Conservation (phyloP, 2,329 filamentous ascomycete genomes). For the Aspergillus sp. region DNA sequence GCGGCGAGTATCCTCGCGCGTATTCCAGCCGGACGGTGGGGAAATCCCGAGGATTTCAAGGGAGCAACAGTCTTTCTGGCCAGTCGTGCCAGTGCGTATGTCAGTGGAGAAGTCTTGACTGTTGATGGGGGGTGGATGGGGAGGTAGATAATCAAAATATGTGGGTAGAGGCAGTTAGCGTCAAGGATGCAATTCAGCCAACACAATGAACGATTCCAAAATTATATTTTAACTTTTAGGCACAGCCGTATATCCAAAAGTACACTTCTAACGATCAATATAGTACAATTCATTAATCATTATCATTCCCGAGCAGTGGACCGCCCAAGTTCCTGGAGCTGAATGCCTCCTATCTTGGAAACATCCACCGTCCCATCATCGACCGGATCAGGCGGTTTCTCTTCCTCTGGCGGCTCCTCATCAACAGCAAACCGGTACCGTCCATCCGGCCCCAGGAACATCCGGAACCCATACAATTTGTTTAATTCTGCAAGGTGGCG, state of each 20-base stretch:
- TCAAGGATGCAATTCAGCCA: too few species aligned
- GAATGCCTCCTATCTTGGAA: slow-evolving; percentile 2
- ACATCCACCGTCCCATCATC: not conserved
- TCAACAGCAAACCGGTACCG: slow-evolving; percentile 29
- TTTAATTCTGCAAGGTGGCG: slow-evolving; percentile 19
- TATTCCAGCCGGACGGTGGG: slow-evolving; percentile 83
- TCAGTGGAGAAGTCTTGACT: slow-evolving; percentile 74
- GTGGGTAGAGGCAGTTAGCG: too few species aligned
- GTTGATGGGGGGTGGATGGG: slow-evolving; percentile 96
- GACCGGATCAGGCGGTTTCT: not conserved
- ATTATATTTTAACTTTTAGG: too few species aligned
- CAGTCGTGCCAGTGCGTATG: slow-evolving; percentile 71
- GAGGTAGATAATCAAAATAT: slow-evolving; percentile 44
- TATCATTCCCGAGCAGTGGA: not conserved
- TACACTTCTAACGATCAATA: not conserved
- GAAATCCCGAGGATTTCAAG: slow-evolving; percentile 80
- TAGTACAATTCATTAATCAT: not conserved
- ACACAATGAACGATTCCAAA: too few species aligned
- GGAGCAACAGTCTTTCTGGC: slow-evolving; percentile 74
- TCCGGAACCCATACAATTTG: slow-evolving; percentile 29
- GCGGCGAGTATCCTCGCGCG: slow-evolving; percentile 69
- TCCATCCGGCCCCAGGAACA: slow-evolving; percentile 23
- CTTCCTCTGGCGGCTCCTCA: slow-evolving; percentile 17
- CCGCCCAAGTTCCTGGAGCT: slow-evolving; percentile 1
- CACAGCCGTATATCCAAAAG: too few species aligned